Conservation (phyloP, 495 filamentous ascomycete genomes). For the Jackrogersella minutella region DNA sequence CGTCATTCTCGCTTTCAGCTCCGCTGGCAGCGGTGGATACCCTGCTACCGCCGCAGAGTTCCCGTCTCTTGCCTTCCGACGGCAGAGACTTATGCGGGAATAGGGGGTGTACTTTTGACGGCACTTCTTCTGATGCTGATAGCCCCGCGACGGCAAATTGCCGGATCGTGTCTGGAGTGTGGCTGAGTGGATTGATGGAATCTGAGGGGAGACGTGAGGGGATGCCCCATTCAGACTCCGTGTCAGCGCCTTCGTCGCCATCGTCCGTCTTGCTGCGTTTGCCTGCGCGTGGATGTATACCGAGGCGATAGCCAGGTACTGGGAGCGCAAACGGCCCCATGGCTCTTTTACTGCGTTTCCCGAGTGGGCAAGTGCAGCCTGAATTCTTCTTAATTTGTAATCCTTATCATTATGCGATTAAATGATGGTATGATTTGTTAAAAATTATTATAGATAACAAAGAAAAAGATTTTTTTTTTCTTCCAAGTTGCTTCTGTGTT, state of each 20-base stretch:
- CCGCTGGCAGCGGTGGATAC: neutral
- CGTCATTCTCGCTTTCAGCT: neutral
- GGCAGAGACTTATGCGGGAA: conserved; percentile 54
- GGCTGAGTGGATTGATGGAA: conserved; percentile 57
- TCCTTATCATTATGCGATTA: neutral
- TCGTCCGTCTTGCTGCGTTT: conserved; percentile 20
- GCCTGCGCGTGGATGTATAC: conserved; percentile 24
- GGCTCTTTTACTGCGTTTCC: neutral
- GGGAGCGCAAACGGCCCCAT: conserved; percentile 42
- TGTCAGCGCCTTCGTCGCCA: neutral
- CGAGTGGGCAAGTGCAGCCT: neutral
- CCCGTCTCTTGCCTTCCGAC: conserved; percentile 4
- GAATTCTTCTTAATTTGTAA: neutral
- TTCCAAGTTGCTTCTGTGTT: conserved; percentile 10
- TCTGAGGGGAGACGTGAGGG: conserved; percentile 38
- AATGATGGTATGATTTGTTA: neutral
- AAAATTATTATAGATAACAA: too few species aligned
- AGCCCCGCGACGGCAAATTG: conserved; percentile 54
- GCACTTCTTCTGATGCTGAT: conserved; percentile 44
- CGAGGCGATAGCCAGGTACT: conserved; percentile 35
- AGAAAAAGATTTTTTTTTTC: too few species aligned
- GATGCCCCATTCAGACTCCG: conserved; percentile 12
- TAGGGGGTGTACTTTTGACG: conserved; percentile 45
- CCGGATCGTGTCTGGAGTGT: conserved; percentile 49
- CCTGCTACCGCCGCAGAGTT: conserved; percentile 5